Conservation (phyloP, 768 basidiomycete species). For the Lentinula boryana region DNA sequence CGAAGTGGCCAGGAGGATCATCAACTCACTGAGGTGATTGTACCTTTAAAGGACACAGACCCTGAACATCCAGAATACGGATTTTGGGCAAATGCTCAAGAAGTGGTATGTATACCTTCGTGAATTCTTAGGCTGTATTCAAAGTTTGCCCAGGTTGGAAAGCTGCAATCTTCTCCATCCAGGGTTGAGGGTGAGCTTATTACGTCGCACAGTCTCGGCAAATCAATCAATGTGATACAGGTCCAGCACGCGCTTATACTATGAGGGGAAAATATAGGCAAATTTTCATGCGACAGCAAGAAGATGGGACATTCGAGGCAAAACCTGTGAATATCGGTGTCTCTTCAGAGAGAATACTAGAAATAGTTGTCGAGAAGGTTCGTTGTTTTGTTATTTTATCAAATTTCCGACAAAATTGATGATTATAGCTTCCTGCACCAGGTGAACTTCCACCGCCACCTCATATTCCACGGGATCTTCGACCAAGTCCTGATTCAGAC, state of each 20-base stretch:
- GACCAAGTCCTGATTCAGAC: constrained; percentile 13
- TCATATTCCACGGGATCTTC: constrained; percentile 22
- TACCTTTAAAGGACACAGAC: constrained; percentile 46
- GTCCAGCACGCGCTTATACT: constrained; percentile 64
- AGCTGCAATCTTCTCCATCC: constrained; percentile 55
- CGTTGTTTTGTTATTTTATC: constrained; percentile 12
- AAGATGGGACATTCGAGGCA: constrained; percentile 44
- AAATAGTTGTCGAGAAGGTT: constrained; percentile 56
- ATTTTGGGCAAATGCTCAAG: constrained; percentile 68
- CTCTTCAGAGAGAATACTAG: constrained; percentile 46
- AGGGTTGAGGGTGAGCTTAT: constrained; percentile 58
- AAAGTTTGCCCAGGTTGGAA: constrained; percentile 29
- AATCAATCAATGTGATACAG: constrained; percentile 40
- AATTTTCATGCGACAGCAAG: constrained; percentile 56
- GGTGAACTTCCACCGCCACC: constrained; percentile 26
- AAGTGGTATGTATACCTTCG: constrained; percentile 35
- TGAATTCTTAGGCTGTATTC: not conserved
- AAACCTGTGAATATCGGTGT: constrained; percentile 54
- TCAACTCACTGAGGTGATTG: constrained; percentile 60
- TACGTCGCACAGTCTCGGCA: constrained; percentile 1
- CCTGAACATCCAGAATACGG: constrained; percentile 38
- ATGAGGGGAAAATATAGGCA: constrained; percentile 66
- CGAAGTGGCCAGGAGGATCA: constrained; percentile 48
- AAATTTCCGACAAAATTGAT: not conserved
- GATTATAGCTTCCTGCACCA: constrained; percentile 25